Evolutionary conservation across 306 rosid genomes (phyloP), one percentile per base, ranked within the genome.

Genomic region (Cicer chorassanicum): DNA sequence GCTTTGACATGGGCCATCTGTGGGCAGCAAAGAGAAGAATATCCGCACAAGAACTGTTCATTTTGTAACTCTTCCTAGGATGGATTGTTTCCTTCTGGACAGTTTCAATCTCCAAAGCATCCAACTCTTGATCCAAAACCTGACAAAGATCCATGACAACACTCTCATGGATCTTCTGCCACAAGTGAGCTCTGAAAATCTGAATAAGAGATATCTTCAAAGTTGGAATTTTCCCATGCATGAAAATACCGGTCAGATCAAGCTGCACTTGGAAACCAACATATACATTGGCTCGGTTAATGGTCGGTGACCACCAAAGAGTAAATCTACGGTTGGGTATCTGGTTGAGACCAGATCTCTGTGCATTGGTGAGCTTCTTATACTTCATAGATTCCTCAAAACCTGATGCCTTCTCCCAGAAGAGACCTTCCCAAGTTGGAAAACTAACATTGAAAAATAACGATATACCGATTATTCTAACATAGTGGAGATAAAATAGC

Each of bases 281-380:
- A 55, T 95, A 95, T 46, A 95, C 99, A 83, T 95, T 95, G 81
- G 99, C 99, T 60, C 99, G 88, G 74, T 95, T 95, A 57, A 95
- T 95, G 13, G 99, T 95, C 41, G 99, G 99, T 10, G 99, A 95
- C 99, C 99, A 95, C 99, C 99, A 95, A n/a, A 95, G 98, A 16
- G 99, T 95, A 78, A 95, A 95, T 72, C 99, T 92, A 85, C 98
- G 99, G 67, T 95, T 95, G 36, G 99, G 99, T 44, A 95, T 95
- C 84, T 95, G 99, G 86, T 95, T 95, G 18, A 95, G 97, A 89
- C 99, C 99, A 67, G 99, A 95, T 89, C 99, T 87, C 89, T 95
- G 99, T 9, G 99, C 99, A 86, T 95, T 95, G 5, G 99, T 95
- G 79, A 95, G 87, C 92, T 95, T 95, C 81, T 95, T 95, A 62